Conservation (phyloP, 2,329 filamentous ascomycete species). For the Fusarium bactridioides region DNA sequence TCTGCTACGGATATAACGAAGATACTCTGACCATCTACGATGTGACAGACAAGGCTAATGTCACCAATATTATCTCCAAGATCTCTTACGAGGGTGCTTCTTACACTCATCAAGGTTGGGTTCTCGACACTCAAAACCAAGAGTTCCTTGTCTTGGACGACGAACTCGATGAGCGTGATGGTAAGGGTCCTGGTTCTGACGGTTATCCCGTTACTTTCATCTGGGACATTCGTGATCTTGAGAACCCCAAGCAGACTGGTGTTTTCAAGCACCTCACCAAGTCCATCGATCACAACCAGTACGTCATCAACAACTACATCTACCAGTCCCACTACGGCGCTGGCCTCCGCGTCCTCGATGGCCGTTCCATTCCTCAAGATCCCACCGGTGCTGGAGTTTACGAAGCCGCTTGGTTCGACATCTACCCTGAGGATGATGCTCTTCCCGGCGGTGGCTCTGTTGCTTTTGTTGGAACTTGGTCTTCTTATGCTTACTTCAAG, state of each 20-base stretch:
- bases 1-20: conserved; percentile 66
- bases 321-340: conserved; percentile 61
- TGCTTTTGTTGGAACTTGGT: conserved; percentile 56
- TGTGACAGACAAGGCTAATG: conserved; percentile 56
- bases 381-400: conserved; percentile 55
- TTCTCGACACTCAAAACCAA: conserved; percentile 55
- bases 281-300: conserved; percentile 60
- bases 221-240: conserved; percentile 56
- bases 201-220: conserved; percentile 60
- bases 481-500: conserved; percentile 57
- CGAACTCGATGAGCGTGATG: conserved; percentile 59
- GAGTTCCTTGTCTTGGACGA: conserved; percentile 61
- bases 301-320: conserved; percentile 52
- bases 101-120: conserved; percentile 67
- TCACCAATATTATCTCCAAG: conserved; percentile 56
- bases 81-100: conserved; percentile 64
- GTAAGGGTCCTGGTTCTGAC: conserved; percentile 50
- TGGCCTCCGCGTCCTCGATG: conserved; percentile 54
- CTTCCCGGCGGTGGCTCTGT: conserved; percentile 48
- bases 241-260: conserved; percentile 53
- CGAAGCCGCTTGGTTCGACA: conserved; percentile 59
- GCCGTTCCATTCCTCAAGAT: conserved; percentile 48
- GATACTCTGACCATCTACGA: conserved; percentile 63
- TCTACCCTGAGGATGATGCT: conserved; percentile 59
- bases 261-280: conserved; percentile 51